These are phyloP conservation scores for Vaccinium corymbosum DNA, from an alignment of 148 eudicot genomes.

Conservation along the genomic window DNA sequence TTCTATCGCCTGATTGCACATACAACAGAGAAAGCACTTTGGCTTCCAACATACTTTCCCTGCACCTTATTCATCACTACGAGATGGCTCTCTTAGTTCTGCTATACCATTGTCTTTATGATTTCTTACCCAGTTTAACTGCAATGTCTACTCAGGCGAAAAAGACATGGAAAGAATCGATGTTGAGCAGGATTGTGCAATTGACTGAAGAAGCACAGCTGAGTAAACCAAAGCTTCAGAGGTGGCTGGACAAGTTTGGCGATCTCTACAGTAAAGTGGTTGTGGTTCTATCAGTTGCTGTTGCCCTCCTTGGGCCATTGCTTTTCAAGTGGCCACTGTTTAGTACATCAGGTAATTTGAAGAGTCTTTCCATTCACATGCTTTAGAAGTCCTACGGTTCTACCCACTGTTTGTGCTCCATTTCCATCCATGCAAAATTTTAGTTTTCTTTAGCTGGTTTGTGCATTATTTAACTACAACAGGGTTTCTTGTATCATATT, in stretches of 20 bases:
- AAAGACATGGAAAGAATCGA: slow-evolving; percentile 92
- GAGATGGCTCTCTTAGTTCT: background rate
- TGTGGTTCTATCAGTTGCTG: slow-evolving; percentile 66
- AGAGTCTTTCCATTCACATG: slow-evolving; percentile 6
- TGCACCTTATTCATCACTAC: background rate
- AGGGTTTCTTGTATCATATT: background rate
- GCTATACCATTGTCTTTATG: background rate
- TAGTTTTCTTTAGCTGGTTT: slow-evolving; percentile 14
- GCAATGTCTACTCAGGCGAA: slow-evolving; percentile 49
- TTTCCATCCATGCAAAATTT: background rate
- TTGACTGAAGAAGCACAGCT: slow-evolving; percentile 89
- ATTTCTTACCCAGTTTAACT: slow-evolving; percentile 14
- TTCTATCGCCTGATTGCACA: background rate
- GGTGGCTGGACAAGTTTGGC: slow-evolving; percentile 97
- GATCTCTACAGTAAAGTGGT: slow-evolving; percentile 86
- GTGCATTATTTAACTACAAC: background rate
- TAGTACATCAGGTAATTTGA: slow-evolving; percentile 66
- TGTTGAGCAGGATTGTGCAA: slow-evolving; percentile 83
- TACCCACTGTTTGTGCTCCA: slow-evolving; percentile 6
- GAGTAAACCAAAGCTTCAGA: slow-evolving; percentile 88
- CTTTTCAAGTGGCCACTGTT: slow-evolving; percentile 92
- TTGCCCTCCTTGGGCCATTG: slow-evolving; percentile 84
- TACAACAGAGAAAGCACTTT: background rate
- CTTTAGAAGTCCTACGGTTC: background rate
- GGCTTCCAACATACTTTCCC: background rate